Conservation (phyloP, 345 rosid genomes). For the Euphorbia pulcherrima region DNA sequence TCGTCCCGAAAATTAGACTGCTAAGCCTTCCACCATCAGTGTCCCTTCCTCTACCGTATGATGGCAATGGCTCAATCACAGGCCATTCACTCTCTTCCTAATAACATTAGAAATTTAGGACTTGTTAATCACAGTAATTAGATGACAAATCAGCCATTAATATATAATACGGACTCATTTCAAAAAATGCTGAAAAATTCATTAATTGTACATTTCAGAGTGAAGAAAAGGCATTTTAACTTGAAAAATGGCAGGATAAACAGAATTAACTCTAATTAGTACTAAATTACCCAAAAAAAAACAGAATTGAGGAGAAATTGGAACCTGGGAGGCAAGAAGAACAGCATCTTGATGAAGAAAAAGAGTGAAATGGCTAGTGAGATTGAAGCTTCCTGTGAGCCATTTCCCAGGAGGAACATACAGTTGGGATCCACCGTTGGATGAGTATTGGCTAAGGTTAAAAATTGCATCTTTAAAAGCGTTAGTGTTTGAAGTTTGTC, state of each 20-base stretch:
- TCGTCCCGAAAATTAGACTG: slow-evolving; percentile 46
- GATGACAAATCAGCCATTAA: background rate
- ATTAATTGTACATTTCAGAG: background rate
- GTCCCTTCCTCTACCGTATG: slow-evolving; percentile 49
- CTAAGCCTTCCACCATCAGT: slow-evolving; percentile 38
- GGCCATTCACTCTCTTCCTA: slow-evolving; percentile 38
- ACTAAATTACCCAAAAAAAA: no score
- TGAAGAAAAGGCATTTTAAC: no score
- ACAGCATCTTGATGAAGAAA: slow-evolving; percentile 38
- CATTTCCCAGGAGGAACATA: slow-evolving; percentile 48
- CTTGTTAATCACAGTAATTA: background rate
- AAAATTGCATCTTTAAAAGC: slow-evolving; percentile 38
- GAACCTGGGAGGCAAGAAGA: slow-evolving; percentile 45
- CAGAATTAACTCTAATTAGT: no score
- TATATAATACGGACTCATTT: background rate
- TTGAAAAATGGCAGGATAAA: no score
- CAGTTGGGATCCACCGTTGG: slow-evolving; percentile 36
- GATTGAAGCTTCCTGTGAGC: slow-evolving; percentile 45
- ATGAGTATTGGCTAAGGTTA: slow-evolving; percentile 32
- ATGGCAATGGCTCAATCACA: slow-evolving; percentile 40
- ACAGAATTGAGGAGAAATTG: background rate
- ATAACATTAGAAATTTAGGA: slow-evolving; percentile 8
- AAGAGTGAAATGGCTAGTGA: slow-evolving; percentile 46
- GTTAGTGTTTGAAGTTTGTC: slow-evolving; percentile 38
- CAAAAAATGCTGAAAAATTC: background rate